A percentile compares a stretch with the other conserved stretches of the same genome.
Conservation (phyloP, 2,329 filamentous ascomycete species). For the Venturia effusa region DNA sequence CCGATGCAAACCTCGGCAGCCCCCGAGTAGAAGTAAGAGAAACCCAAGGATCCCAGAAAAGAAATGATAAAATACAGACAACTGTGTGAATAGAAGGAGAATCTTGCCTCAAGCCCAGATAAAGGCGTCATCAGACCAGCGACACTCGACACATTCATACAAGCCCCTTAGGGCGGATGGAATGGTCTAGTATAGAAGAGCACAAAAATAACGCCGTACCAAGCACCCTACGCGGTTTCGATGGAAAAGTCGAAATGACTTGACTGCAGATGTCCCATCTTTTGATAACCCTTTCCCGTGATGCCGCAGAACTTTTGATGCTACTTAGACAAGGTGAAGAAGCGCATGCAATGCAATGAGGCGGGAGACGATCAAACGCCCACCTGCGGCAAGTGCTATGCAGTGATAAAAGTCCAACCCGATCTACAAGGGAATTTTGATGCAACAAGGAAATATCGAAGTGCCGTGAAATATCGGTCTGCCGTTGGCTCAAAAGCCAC, state of each 20-base stretch:
- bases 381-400: slow-evolving; percentile 1
- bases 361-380: background rate
- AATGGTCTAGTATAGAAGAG: background rate
- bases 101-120: background rate
- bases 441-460: background rate
- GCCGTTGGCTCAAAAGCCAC: background rate
- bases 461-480: background rate
- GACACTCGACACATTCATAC: slow-evolving; percentile 3
- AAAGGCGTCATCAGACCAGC: background rate
- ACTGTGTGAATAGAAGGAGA: background rate
- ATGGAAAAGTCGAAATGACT: background rate
- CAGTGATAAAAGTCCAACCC: background rate
- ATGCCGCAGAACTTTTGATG: background rate
- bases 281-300: background rate
- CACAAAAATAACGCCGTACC: background rate
- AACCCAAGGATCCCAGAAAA: background rate
- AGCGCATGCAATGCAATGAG: slow-evolving; percentile 5
- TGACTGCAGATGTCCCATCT: background rate
- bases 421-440: background rate
- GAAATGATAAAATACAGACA: slow-evolving; percentile 1
- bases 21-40: background rate
- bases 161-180: background rate
- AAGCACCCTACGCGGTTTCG: background rate
- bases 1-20: background rate
- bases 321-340: slow-evolving; percentile 2